phyloP scores from a whole-genome alignment of 805 yeast genomes.

The Blastobotrys muscicola region DNA sequence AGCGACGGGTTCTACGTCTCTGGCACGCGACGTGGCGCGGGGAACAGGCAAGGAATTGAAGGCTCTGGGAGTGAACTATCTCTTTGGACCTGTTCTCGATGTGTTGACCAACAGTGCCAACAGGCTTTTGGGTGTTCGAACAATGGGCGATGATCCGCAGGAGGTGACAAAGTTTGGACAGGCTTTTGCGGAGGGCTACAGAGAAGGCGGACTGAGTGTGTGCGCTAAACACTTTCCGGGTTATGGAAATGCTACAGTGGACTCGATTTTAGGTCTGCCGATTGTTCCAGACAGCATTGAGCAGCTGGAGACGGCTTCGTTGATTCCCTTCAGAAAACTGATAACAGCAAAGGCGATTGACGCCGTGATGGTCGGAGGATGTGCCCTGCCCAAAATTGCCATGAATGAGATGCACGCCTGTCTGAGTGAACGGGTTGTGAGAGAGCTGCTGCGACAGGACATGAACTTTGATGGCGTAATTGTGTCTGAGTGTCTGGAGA shows the following conservation, averaged over 20 bases:
- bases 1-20: conserved; percentile 41
- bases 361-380: conserved; percentile 52
- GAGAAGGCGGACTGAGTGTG: conserved; percentile 43
- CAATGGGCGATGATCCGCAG: conserved; percentile 52
- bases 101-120: conserved; percentile 47
- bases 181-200: conserved; percentile 44
- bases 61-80: conserved; percentile 46
- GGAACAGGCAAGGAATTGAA: conserved; percentile 46
- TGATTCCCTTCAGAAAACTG: conserved; percentile 42
- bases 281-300: conserved; percentile 47
- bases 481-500: conserved; percentile 50
- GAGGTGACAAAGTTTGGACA: conserved; percentile 46
- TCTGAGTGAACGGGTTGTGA: conserved; percentile 43
- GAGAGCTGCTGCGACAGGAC: conserved; percentile 41
- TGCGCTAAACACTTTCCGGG: conserved; percentile 64
- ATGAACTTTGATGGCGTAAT: conserved; percentile 48
- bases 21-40: conserved; percentile 42
- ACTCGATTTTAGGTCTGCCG: conserved; percentile 47
- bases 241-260: conserved; percentile 51
- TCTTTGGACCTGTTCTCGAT: conserved; percentile 55
- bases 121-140: conserved; percentile 49
- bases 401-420: conserved; percentile 58
- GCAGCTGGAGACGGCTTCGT: conserved; percentile 41
- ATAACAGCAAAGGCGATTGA: conserved; percentile 37
- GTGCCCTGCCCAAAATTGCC: conserved; percentile 52